Conservation (phyloP, 768 basidiomycete genomes). For the Podaxis sp. region DNA sequence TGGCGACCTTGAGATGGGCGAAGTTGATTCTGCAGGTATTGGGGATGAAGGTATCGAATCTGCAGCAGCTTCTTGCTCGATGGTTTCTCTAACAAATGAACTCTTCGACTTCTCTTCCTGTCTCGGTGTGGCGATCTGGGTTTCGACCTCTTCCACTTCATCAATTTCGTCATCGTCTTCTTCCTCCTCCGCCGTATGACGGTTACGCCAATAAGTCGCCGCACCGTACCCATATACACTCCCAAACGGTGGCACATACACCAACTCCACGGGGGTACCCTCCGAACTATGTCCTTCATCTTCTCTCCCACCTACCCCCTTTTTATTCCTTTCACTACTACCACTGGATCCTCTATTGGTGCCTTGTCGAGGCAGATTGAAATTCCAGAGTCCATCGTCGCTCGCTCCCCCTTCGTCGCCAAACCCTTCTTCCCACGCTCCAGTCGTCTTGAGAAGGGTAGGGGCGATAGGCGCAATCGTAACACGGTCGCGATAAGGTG, state of each 20-base stretch:
- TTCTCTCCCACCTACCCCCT: constrained; percentile 15
- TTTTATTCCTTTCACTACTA: constrained; percentile 13
- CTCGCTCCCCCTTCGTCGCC: constrained; percentile 44
- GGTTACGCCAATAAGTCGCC: constrained; percentile 19
- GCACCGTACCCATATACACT: constrained; percentile 29
- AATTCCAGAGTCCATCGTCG: constrained; percentile 31
- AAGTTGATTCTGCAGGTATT: constrained; percentile 5
- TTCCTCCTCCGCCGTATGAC: constrained; percentile 21
- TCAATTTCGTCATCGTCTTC: constrained; percentile 24
- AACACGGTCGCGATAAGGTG: constrained; percentile 31
- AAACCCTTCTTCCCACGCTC: constrained; percentile 50
- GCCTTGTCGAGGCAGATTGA: constrained; percentile 7
- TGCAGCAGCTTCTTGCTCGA: neutral
- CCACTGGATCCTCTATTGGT: constrained; percentile 13
- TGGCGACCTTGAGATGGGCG: constrained; percentile 8
- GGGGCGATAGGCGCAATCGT: constrained; percentile 53
- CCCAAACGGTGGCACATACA: constrained; percentile 61
- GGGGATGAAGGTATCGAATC: neutral
- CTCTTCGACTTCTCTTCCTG: constrained; percentile 17
- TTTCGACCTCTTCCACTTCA: constrained; percentile 17
- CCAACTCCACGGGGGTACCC: constrained; percentile 63
- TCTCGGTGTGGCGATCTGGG: constrained; percentile 11
- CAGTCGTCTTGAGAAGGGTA: constrained; percentile 83
- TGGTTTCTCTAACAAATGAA: neutral
- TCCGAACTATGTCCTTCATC: constrained; percentile 30